Evolutionary conservation across 331 rosid species (phyloP).

Genomic region (Quercus lobata): DNA sequence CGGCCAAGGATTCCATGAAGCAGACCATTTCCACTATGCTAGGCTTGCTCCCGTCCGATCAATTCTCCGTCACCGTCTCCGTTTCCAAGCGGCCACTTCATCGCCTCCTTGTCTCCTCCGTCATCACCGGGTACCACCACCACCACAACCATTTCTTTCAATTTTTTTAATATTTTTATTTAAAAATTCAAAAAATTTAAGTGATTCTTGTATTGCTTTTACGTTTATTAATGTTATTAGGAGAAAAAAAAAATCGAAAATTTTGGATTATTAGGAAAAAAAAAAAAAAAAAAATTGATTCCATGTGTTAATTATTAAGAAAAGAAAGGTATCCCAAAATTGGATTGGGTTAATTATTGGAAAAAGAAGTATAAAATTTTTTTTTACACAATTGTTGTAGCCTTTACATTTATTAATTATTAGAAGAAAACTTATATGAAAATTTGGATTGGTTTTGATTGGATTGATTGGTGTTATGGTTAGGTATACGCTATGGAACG

Average conservation of each 20-base stretch:
- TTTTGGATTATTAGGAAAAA: too few relatives aligned
- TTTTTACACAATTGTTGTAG: too few relatives aligned
- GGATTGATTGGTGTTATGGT: constrained; percentile 11
- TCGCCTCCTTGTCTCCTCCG: constrained; percentile 75
- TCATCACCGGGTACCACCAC: constrained; percentile 70
- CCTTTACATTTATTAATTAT: not conserved
- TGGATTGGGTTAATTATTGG: too few relatives aligned
- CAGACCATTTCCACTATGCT: constrained; percentile 96
- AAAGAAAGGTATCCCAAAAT: too few relatives aligned
- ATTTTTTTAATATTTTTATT: too few relatives aligned
- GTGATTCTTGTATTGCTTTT: too few relatives aligned
- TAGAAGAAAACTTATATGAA: not conserved
- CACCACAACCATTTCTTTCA: not conserved
- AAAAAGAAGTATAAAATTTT: too few relatives aligned
- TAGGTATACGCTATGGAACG: constrained; percentile 93
- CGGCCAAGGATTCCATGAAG: constrained; percentile 88
- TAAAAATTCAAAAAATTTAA: too few relatives aligned
- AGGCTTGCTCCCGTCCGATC: constrained; percentile 87
- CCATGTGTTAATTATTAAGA: too few relatives aligned
- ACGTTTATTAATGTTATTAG: too few relatives aligned
- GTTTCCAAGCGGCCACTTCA: constrained; percentile 62
- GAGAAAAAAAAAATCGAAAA: too few relatives aligned
- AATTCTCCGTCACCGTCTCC: constrained; percentile 65
- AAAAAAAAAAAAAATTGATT: too few relatives aligned
- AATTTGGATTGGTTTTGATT: not conserved